Evolutionary conservation across 768 basidiomycete species (phyloP), one percentile per base, ranked within the genome.

Genomic region (Boletus rubroflammeus): DNA sequence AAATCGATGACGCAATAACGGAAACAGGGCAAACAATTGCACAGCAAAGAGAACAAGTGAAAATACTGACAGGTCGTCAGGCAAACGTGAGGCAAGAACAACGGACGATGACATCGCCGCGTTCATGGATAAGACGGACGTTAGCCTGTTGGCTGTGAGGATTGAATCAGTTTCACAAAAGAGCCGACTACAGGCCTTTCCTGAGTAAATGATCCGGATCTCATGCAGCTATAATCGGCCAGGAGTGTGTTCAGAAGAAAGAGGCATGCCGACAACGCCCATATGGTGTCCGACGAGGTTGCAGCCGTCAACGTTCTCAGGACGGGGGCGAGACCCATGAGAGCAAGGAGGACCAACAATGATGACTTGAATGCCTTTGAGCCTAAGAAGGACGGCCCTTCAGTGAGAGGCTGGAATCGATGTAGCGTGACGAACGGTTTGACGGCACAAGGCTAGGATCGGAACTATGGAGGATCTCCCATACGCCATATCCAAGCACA

Each of bases 281-380:
- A 98, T 59, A 98, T 95, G 28, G 93, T 93, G 69, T 99, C 97
- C 13, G 90, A 90, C 36, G 96, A 97, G 5, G 95, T 98, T 25
- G 95, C 92, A 36, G 91, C 89, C 28, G 93, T 96, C 65, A 99
- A 74, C 6, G 96, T 98, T 64, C 87, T 83, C 52, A 98, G 76
- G 10, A 98, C 89, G 14, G 97, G 97, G 3, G 94, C 87, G 51
- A 98, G 77, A 15, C 93, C 86, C 76, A 97, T 84, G 55, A 99
- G 79, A 7, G 90, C 82, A 23, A 97, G 80, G 65, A 96, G 90
- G 60, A 95, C 88, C 54, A 98, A 77, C 41, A 98, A 78, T 7
- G 88, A 87, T 4, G 91, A 90, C 66, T 90, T 93, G 57, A 88
- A 66, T 1, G 81, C 76, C 66, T 88, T 89, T 39, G 87, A 78